These are phyloP conservation scores for Vanderwaltozyma polyspora DNA, from an alignment of 805 yeast genomes.

Conservation along the genomic window DNA sequence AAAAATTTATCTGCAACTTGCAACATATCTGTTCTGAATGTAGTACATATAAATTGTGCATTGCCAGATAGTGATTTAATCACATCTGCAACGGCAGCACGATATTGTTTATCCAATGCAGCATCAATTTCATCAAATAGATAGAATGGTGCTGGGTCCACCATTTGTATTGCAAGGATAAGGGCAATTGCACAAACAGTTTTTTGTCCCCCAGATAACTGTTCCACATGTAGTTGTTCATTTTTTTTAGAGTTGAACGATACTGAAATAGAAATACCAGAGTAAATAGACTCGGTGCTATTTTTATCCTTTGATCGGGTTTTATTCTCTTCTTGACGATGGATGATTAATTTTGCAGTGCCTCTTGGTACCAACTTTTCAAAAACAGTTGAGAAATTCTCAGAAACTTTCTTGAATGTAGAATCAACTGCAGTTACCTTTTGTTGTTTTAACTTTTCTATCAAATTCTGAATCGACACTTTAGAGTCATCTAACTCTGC, in stretches of 20 bases:
- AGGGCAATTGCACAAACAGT: constrained; percentile 92
- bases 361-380: constrained; percentile 78
- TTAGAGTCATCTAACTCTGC: constrained; percentile 60
- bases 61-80: constrained; percentile 50
- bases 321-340: constrained; percentile 25
- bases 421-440: constrained; percentile 73
- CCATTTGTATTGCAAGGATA: constrained; percentile 83
- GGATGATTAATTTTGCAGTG: constrained; percentile 61
- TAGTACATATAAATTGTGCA: constrained; percentile 93
- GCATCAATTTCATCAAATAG: constrained; percentile 96
- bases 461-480: constrained; percentile 60
- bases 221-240: constrained; percentile 82
- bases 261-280: constrained; percentile 77
- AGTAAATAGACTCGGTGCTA: constrained; percentile 33
- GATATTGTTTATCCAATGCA: constrained; percentile 82
- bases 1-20: constrained; percentile 77
- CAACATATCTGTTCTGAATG: constrained; percentile 88
- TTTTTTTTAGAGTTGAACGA: constrained; percentile 79
- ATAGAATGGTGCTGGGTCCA: constrained; percentile 96
- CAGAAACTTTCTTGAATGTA: constrained; percentile 67
- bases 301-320: constrained; percentile 13
- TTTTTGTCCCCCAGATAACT: constrained; percentile 93
- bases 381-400: constrained; percentile 63
- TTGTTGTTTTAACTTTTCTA: constrained; percentile 57
- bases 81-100: constrained; percentile 74